Percentiles rank a stretch among this genome's conserved stretches.
Conservation (phyloP, 2,329 filamentous ascomycete species). For the Thielaviopsis musarum region DNA sequence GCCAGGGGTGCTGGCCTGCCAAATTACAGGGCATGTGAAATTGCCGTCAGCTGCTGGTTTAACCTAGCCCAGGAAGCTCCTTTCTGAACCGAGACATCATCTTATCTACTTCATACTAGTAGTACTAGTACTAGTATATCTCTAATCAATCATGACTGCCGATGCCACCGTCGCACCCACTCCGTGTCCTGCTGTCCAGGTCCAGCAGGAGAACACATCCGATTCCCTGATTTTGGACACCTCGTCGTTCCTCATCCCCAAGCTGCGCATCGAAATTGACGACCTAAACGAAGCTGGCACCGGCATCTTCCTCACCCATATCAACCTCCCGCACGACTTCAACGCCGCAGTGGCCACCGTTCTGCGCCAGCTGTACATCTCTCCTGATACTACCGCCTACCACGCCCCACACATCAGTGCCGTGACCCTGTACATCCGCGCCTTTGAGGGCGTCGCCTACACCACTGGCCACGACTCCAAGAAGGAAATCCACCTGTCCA, state of each 20-base stretch:
- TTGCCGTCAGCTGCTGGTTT: no score
- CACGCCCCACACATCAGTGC: conserved; percentile 53
- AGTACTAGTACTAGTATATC: no score
- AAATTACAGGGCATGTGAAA: no score
- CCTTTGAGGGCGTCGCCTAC: conserved; percentile 76
- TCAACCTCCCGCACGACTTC: conserved; percentile 47
- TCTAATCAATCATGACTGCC: no score
- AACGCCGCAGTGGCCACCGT: conserved; percentile 48
- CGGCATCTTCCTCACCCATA: conserved; percentile 46
- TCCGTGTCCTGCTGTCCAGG: no score
- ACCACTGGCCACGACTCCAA: conserved; percentile 41
- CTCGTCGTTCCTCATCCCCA: conserved; percentile 28
- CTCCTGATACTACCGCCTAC: conserved; percentile 24
- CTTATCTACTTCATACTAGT: no score
- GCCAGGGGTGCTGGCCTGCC: no score
- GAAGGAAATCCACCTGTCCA: conserved; percentile 50
- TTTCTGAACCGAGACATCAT: no score
- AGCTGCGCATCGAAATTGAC: conserved; percentile 41
- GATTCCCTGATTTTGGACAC: no score
- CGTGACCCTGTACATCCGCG: conserved; percentile 64
- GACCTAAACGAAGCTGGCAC: conserved; percentile 44
- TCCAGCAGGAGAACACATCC: no score
- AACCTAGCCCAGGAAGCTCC: no score
- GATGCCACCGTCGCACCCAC: no score
- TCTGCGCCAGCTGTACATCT: conserved; percentile 51